These are phyloP conservation scores for Heliamphora pulchella DNA, from an alignment of 179 eudicot species.

Conservation along the genomic window DNA sequence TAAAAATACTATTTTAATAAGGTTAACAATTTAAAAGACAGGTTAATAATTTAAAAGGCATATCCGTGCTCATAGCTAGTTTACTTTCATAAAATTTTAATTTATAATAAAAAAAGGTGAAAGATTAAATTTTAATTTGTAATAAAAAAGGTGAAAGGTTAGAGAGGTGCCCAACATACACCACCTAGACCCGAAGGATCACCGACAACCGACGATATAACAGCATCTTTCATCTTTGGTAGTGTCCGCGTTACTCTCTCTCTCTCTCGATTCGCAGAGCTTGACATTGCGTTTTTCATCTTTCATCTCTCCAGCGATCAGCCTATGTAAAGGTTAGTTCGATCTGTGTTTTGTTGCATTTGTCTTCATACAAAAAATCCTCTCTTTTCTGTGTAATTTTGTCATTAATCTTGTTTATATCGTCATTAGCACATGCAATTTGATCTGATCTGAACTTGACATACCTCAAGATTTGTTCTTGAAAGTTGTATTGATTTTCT, in stretches of 20 bases:
- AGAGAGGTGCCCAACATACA: no score
- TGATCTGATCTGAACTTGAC: slow-evolving; percentile 3
- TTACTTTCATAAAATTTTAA: no score
- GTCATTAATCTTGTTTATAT: neutral
- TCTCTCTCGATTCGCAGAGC: slow-evolving; percentile 3
- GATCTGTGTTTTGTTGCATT: slow-evolving; percentile 7
- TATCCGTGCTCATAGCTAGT: no score
- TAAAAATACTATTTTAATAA: no score
- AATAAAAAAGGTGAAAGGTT: no score
- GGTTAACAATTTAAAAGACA: no score
- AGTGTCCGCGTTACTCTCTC: neutral
- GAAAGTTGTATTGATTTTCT: neutral
- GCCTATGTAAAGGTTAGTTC: slow-evolving; percentile 14
- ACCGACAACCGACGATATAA: neutral
- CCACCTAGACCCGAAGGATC: neutral
- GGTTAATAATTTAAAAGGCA: no score
- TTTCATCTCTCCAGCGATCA: neutral
- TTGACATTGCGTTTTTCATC: neutral
- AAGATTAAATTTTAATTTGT: no score
- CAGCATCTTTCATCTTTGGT: no score
- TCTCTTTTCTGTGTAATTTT: slow-evolving; percentile 4
- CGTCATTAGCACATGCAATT: neutral
- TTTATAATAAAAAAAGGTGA: no score
- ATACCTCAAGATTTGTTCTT: neutral
- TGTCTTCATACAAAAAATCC: neutral